These are phyloP conservation scores for Mollisiaceae sp. DNA, from an alignment of 2,329 filamentous ascomycete species.

Conservation along the genomic window DNA sequence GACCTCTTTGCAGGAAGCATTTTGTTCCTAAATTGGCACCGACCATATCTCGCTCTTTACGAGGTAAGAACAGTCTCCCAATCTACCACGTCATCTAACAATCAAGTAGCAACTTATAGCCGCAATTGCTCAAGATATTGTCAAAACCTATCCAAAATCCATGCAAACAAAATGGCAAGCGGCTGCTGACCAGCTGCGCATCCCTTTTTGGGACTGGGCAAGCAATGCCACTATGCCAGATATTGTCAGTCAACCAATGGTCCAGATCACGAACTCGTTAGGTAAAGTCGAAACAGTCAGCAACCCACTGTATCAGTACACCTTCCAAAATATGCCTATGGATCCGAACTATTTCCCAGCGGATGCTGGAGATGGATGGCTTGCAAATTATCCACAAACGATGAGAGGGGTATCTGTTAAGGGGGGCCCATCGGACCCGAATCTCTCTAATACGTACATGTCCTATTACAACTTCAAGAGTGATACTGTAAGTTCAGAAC, in stretches of 20 bases:
- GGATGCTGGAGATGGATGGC: slow-evolving; percentile 40
- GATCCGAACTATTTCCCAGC: slow-evolving; percentile 45
- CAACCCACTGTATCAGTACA: slow-evolving; percentile 60
- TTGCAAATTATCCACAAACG: slow-evolving; percentile 45
- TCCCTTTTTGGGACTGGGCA: slow-evolving; percentile 57
- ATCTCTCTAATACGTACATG: slow-evolving; percentile 30
- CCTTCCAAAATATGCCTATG: slow-evolving; percentile 48
- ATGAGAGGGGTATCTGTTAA: slow-evolving; percentile 30
- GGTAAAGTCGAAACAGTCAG: slow-evolving; percentile 40
- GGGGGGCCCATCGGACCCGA: slow-evolving; percentile 26
- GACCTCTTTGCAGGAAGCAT: slow-evolving; percentile 23
- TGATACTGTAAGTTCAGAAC: slow-evolving; percentile 31
- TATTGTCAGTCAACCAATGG: slow-evolving; percentile 39
- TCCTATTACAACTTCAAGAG: slow-evolving; percentile 32
- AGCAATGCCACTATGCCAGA: slow-evolving; percentile 50
- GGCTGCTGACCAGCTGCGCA: slow-evolving; percentile 49
- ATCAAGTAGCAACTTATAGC: slow-evolving; percentile 56
- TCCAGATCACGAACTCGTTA: slow-evolving; percentile 40
- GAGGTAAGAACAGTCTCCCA: slow-evolving; percentile 50
- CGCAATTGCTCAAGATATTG: slow-evolving; percentile 52
- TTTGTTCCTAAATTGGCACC: slow-evolving; percentile 54
- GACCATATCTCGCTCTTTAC: slow-evolving; percentile 58
- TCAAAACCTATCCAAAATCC: slow-evolving; percentile 38
- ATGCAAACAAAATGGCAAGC: slow-evolving; percentile 45
- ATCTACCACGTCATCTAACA: slow-evolving; percentile 5